These are phyloP conservation scores for Fonsecaea pedrosoi DNA, from an alignment of 2,329 filamentous ascomycete species.

Conservation along the genomic window DNA sequence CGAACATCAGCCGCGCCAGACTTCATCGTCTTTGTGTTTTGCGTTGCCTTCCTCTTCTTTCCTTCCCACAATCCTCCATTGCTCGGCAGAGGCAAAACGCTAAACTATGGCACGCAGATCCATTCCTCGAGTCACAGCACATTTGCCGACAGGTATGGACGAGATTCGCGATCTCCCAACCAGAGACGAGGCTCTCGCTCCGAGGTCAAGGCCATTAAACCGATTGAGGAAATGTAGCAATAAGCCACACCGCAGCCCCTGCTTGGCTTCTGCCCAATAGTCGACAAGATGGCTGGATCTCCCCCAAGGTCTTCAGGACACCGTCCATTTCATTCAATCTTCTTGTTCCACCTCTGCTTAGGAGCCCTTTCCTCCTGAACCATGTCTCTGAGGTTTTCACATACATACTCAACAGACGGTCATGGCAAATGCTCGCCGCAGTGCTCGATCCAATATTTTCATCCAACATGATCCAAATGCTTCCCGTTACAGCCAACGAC, in stretches of 20 bases:
- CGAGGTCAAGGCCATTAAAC: not conserved
- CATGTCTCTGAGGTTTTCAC: too few relatives aligned
- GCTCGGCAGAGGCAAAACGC: too few relatives aligned
- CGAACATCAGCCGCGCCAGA: not conserved
- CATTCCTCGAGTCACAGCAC: too few relatives aligned
- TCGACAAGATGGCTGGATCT: not conserved
- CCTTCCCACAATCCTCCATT: not conserved
- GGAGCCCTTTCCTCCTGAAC: not conserved
- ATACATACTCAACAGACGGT: not conserved
- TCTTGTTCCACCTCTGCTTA: too few relatives aligned
- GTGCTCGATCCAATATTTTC: constrained; percentile 7
- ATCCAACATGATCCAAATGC: constrained; percentile 23
- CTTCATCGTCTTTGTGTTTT: not conserved
- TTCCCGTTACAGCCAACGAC: constrained; percentile 27
- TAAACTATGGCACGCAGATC: too few relatives aligned
- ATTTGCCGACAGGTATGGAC: too few relatives aligned
- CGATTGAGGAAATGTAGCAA: constrained; percentile 9
- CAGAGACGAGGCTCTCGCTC: not conserved
- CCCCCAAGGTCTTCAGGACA: not conserved
- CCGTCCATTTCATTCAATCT: not conserved
- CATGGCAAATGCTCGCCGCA: not conserved
- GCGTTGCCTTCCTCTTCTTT: not conserved
- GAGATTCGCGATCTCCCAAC: not conserved
- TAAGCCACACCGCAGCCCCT: not conserved
- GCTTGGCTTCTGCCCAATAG: not conserved